Conservation (phyloP, 805 yeast species). For the Candida ortonii region DNA sequence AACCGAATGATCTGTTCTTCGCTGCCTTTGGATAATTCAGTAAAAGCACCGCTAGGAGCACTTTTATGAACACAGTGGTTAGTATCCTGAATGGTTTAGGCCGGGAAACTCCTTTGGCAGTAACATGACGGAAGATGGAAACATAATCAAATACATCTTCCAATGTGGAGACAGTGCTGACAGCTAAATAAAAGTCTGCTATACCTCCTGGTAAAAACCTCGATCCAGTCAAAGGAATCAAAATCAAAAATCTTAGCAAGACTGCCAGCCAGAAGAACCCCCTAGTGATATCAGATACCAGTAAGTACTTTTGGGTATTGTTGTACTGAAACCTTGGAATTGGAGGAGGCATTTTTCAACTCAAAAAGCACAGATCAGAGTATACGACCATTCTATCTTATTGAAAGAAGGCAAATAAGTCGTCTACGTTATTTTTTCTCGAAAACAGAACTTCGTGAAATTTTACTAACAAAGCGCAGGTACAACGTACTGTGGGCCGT, state of each 20-base stretch:
- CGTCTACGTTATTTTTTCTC: too few relatives aligned
- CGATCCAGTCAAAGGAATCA: constrained; percentile 64
- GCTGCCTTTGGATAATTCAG: constrained; percentile 29
- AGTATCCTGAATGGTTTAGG: constrained; percentile 14
- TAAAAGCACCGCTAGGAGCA: constrained; percentile 17
- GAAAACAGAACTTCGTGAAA: too few relatives aligned
- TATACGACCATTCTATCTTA: too few relatives aligned
- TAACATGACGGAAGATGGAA: constrained; percentile 18
- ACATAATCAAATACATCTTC: constrained; percentile 23
- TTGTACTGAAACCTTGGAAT: too few relatives aligned
- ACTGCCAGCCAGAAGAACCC: constrained; percentile 49
- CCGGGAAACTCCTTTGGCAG: constrained; percentile 7
- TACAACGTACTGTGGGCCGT: neutral
- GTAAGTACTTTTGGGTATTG: constrained; percentile 24
- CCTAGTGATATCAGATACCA: constrained; percentile 27
- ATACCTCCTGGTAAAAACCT: constrained; percentile 68
- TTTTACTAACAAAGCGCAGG: too few relatives aligned
- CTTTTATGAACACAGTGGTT: constrained; percentile 12
- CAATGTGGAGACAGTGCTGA: constrained; percentile 12
- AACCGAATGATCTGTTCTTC: constrained; percentile 22
- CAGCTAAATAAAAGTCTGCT: constrained; percentile 52
- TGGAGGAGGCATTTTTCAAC: constrained; percentile 16
- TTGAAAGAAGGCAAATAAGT: too few relatives aligned
- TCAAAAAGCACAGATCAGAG: neutral
- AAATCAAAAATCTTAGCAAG: constrained; percentile 44